These are phyloP conservation scores for Starmera quercuum DNA, from an alignment of 805 yeast genomes.

Conservation along the genomic window DNA sequence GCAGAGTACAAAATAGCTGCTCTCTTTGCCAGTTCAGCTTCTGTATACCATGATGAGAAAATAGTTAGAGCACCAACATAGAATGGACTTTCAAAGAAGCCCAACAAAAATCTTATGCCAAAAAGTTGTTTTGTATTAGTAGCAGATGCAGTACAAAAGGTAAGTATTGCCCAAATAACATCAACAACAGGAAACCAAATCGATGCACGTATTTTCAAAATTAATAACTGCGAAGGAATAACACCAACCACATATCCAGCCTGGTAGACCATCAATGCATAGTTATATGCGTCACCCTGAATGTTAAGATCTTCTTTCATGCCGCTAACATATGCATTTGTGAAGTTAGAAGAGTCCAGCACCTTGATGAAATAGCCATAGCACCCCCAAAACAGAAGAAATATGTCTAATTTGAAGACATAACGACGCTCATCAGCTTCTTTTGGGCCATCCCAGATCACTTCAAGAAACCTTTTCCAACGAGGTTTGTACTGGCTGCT, in stretches of 20 bases:
- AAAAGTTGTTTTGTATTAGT: constrained; percentile 39
- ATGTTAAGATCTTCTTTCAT: constrained; percentile 46
- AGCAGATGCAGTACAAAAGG: constrained; percentile 40
- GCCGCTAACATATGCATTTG: constrained; percentile 55
- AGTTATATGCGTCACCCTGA: constrained; percentile 48
- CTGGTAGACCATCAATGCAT: background rate
- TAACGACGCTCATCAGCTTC: background rate
- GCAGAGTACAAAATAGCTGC: constrained; percentile 54
- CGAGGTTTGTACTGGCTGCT: background rate
- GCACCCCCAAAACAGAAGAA: constrained; percentile 1
- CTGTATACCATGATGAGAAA: constrained; percentile 49
- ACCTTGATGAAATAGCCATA: constrained; percentile 1
- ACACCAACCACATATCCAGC: constrained; percentile 1
- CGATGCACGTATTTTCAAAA: background rate
- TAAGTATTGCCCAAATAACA: constrained; percentile 53
- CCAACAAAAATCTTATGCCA: constrained; percentile 54
- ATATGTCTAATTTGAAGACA: background rate
- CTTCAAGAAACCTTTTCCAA: background rate
- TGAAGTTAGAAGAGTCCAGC: background rate
- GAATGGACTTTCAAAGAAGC: constrained; percentile 53
- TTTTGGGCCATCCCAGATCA: constrained; percentile 1
- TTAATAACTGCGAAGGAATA: constrained; percentile 1
- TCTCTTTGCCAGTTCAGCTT: constrained; percentile 48
- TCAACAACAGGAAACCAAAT: constrained; percentile 36
- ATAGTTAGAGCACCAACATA: constrained; percentile 48